A percentile compares a stretch with the other conserved stretches of the same genome.
phyloP scores from a whole-genome alignment of 129 eudicot genomes.

The Chrysanthemum makinoi region DNA sequence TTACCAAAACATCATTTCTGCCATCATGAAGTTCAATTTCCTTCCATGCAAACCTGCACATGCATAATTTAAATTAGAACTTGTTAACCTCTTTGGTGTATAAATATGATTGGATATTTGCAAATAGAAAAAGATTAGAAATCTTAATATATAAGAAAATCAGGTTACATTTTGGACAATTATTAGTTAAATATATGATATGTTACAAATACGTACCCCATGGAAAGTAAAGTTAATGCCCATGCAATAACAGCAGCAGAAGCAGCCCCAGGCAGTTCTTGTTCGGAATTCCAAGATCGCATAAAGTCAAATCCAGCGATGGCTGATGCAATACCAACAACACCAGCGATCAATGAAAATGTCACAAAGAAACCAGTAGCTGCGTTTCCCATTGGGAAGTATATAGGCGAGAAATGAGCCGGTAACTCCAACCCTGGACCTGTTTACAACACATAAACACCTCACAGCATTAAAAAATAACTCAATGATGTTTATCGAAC shows the following conservation, averaged over 20 bases:
- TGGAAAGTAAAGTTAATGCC: slow-evolving; percentile 73
- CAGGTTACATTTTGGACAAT: background rate
- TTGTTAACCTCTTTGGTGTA: background rate
- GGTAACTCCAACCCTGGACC: slow-evolving; percentile 67
- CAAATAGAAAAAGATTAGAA: background rate
- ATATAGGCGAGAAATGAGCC: slow-evolving; percentile 88
- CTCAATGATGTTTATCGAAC: too few species aligned
- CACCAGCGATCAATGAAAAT: slow-evolving; percentile 77
- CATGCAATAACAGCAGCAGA: slow-evolving; percentile 83
- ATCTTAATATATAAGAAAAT: background rate
- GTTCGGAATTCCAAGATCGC: slow-evolving; percentile 53
- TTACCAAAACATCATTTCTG: slow-evolving; percentile 70
- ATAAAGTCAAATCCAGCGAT: slow-evolving; percentile 57
- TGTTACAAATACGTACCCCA: slow-evolving; percentile 56
- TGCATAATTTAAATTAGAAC: background rate
- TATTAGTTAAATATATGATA: background rate
- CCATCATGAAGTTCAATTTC: slow-evolving; percentile 49
- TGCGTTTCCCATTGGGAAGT: slow-evolving; percentile 89
- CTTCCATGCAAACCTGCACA: slow-evolving; percentile 73
- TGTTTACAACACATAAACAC: slow-evolving; percentile 27
- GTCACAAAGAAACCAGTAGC: slow-evolving; percentile 87
- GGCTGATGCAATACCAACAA: slow-evolving; percentile 70
- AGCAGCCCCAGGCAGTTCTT: slow-evolving; percentile 53
- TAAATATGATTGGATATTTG: too few species aligned
- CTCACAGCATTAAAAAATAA: too few species aligned